Conservation (phyloP, 2,329 filamentous ascomycete genomes). For the Xenoacremonium recifei region DNA sequence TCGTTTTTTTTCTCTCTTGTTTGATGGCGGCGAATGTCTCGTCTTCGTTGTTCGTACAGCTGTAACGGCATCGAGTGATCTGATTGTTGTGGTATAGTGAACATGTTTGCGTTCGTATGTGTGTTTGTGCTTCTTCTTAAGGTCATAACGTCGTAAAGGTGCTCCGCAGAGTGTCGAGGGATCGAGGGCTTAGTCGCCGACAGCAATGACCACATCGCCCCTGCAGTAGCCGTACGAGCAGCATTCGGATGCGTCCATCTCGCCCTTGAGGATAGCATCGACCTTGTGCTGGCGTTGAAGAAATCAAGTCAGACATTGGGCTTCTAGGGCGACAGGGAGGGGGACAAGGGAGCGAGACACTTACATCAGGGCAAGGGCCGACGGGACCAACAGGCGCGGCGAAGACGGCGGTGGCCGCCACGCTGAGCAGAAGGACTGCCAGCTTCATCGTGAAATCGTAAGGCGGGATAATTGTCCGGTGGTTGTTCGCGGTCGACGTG, state of each 20-base stretch:
- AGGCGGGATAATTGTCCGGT: no score
- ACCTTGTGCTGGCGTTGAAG: constrained; percentile 26
- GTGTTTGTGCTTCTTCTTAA: neutral
- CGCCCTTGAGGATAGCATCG: constrained; percentile 46
- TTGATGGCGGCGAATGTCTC: no score
- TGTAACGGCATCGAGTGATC: no score
- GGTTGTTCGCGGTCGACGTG: no score
- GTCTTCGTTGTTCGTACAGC: no score
- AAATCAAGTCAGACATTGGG: constrained; percentile 6
- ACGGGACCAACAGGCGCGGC: constrained; percentile 30
- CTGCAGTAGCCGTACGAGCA: constrained; percentile 55
- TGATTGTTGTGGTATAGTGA: neutral
- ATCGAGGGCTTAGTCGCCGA: constrained; percentile 30
- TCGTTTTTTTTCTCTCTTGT: no score
- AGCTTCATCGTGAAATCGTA: constrained; percentile 18
- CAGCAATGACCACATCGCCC: constrained; percentile 47
- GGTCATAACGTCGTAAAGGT: constrained; percentile 21
- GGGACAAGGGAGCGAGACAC: constrained; percentile 5
- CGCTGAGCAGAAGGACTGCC: constrained; percentile 15
- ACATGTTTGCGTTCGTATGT: neutral
- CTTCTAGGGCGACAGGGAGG: neutral
- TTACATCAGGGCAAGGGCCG: constrained; percentile 35
- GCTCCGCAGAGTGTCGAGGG: no score
- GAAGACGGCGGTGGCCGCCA: constrained; percentile 15
- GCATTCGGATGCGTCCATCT: constrained; percentile 47